Evolutionary conservation across 768 basidiomycete genomes (phyloP), one percentile per base, ranked within the genome.

Genomic region (Hygrophorus pudorinus): DNA sequence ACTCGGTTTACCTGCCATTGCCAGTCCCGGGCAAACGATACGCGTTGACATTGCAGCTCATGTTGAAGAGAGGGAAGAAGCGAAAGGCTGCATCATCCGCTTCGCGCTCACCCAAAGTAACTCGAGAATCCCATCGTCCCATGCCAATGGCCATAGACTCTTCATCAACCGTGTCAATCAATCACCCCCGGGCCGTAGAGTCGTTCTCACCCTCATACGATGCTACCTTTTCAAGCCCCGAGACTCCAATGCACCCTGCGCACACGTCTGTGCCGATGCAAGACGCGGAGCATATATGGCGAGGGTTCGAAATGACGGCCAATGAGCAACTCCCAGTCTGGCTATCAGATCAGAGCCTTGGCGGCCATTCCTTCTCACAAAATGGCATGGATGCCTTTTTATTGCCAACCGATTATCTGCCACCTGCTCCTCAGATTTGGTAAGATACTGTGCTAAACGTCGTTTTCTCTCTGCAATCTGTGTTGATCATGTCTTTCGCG

Each of bases 1-100:
- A 29, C 27, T 34, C 36, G 36, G 42, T 42, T 50, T 27, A 27
- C 35, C 24, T 50, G 44, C 24, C 24, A 50, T 43, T 36, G 46
- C 13, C 55, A 92, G 91, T 93, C 47, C 91, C 92, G 17, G 93
- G 90, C 10, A 89, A 89, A 56, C 80, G 92, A 43, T 97, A 96
- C 53, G 92, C 92, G 7, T 62, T 90, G 30, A 93, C 90, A 4
- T 68, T 97, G 14, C 85, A 89, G 51, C 65, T 93, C 33, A 94
- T 94, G 83, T 60, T 96, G 42, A 89, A 89, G 62, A 71, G 82
- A 46, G 75, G 77, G 28, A 73, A 76, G 60, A 82, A 77, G 47
- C 73, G 83, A 46, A 77, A 67, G 45, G 55, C 64, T 42, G 53
- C 68, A 1, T 62, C 68, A 10, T 78, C 79, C 27, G 59, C 65